Base-by-base conservation (phyloP, 371 early-diverging fungal species). In the Saksenaea oblongispora region DNA sequence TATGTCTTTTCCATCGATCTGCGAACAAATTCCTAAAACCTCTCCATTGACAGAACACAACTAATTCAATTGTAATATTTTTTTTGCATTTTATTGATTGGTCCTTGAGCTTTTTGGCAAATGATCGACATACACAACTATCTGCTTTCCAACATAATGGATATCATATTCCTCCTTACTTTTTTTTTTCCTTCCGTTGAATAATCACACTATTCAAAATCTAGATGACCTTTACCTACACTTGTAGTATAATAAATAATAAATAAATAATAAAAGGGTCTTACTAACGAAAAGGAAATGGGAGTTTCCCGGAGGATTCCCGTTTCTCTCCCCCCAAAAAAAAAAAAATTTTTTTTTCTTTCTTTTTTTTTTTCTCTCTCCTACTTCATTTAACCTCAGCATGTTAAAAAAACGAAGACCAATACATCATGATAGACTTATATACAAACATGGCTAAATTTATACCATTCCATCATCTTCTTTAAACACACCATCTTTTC, bases 401-500 rank as follows among this genome's bases (percentile, higher is more conserved):
- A 39, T 39, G n/a, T 14, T 39, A 39, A 39, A 5, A 39, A 39
- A 5, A 39, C 2, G 2, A 39, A 39, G 7, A 31, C 31, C 4
- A 31, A 31, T 31, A 31, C 2, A 31, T n/a, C 17, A 47, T 18
- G 22, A 4, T 22, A 17, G 5, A 22, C 22, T n/a, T n/a, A 47
- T 47, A 3, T 22, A 47, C 51, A 47, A 18, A 47, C 24, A 47
- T 2, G 51, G 24, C 22, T 47, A 22, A 18, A 47, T 47, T 22
- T 7, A 47, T 24, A 22, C 8, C n/a, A n/a, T 47, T n/a, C 18
- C 36, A n/a, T 64, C 57, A 27, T 63, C 42, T 59, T 68, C 62
- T 27, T 55, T 53, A 14, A 66, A 58, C 0, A 60, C 66, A 5
- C 67, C 69, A 13, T 71, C 71, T 17, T 65, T 44, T 5, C 54